phyloP scores from a whole-genome alignment of 2,329 filamentous ascomycete genomes.

The Trichoderma sp. region DNA sequence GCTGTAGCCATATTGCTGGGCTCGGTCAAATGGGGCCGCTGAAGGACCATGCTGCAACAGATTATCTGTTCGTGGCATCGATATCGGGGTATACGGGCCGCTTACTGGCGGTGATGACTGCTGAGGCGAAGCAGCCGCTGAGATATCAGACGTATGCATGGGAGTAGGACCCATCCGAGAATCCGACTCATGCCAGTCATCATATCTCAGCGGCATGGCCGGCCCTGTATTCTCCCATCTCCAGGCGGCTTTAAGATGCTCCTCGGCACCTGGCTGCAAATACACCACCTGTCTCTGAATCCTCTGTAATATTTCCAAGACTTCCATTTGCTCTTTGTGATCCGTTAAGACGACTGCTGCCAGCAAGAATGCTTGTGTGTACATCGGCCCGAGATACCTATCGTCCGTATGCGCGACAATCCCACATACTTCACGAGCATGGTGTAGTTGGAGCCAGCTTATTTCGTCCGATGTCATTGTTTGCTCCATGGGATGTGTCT shows the following conservation, averaged over 20 bases:
- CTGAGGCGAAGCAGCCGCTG: background rate
- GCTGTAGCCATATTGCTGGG: background rate
- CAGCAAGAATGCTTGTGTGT: conserved; percentile 77
- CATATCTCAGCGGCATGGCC: background rate
- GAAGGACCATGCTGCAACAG: background rate
- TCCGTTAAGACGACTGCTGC: conserved; percentile 73
- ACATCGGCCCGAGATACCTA: conserved; percentile 75
- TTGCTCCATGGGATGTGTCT: conserved; percentile 73
- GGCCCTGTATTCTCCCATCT: conserved; percentile 60
- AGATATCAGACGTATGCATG: background rate
- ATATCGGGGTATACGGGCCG: background rate
- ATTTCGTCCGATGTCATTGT: conserved; percentile 66
- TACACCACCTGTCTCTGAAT: conserved; percentile 79
- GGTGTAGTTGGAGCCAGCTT: conserved; percentile 68
- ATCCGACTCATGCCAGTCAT: background rate
- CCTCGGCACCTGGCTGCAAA: conserved; percentile 72
- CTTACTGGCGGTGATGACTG: background rate
- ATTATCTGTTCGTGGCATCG: background rate
- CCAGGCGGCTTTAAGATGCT: conserved; percentile 76
- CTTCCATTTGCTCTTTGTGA: conserved; percentile 76
- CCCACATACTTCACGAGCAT: conserved; percentile 85
- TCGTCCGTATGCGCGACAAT: conserved; percentile 87
- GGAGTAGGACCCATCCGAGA: background rate
- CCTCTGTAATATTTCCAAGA: conserved; percentile 78
- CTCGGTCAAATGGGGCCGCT: background rate